A percentile compares a stretch with the other conserved stretches of the same genome.
Conservation (phyloP, 441 rosid species). For the Codiaeum variegatum region DNA sequence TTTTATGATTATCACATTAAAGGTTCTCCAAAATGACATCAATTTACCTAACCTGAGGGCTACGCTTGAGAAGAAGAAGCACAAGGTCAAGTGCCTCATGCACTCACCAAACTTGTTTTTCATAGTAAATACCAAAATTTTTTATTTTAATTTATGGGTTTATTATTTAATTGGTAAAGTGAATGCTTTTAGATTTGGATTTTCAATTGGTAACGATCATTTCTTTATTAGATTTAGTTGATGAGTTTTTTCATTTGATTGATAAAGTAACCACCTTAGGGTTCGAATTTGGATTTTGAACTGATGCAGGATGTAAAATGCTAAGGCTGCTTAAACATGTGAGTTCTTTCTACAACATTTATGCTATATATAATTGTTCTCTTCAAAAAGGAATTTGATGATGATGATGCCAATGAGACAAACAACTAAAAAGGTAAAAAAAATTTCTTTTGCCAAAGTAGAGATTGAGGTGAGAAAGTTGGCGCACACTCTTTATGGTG, state of each 20-base stretch:
- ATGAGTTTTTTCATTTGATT: neutral
- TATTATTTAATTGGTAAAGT: no score
- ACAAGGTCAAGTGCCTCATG: constrained; percentile 54
- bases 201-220: no score
- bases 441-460: no score
- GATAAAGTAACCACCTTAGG: neutral
- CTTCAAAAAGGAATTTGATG: neutral
- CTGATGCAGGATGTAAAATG: constrained; percentile 52
- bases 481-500: no score
- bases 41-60: constrained; percentile 50
- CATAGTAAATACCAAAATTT: constrained; percentile 32
- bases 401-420: no score
- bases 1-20: neutral
- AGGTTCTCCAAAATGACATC: constrained; percentile 52
- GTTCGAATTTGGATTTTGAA: neutral
- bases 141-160: neutral
- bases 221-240: no score
- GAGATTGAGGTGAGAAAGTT: no score
- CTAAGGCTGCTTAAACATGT: constrained; percentile 68
- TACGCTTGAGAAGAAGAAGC: constrained; percentile 54
- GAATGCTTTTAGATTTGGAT: no score
- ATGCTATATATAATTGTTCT: neutral
- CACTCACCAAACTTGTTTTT: constrained; percentile 56
- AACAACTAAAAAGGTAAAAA: no score
- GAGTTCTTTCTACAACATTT: constrained; percentile 3